These are phyloP conservation scores for Graphilbum sp. DNA, from an alignment of 2,329 filamentous ascomycete species.

Conservation along the genomic window DNA sequence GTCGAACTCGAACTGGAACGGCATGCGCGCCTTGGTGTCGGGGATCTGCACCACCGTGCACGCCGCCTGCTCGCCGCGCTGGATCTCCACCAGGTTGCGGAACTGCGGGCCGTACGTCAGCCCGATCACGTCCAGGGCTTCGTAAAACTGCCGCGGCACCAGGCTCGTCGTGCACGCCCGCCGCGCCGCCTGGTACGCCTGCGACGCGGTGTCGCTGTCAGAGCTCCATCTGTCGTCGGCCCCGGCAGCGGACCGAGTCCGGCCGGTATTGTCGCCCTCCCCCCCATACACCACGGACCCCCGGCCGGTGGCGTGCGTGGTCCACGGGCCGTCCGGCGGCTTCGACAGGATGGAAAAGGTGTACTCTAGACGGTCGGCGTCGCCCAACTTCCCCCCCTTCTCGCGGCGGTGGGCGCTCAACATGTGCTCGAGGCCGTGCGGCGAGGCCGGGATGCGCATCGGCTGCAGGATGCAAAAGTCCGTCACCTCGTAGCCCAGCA, in stretches of 20 bases:
- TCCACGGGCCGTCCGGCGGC: slow-evolving; percentile 20
- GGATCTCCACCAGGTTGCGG: slow-evolving; percentile 25
- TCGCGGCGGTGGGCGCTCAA: slow-evolving; percentile 24
- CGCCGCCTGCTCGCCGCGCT: slow-evolving; percentile 10
- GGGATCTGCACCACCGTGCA: slow-evolving; percentile 24
- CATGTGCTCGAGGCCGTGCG: slow-evolving; percentile 29
- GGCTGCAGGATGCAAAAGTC: slow-evolving; percentile 9
- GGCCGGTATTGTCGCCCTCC: no score
- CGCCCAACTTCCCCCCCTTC: no score
- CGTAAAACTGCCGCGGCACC: slow-evolving; percentile 30
- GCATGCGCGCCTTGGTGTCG: slow-evolving; percentile 36
- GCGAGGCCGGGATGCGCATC: slow-evolving; percentile 9
- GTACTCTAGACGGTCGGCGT: no score
- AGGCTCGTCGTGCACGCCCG: slow-evolving; percentile 17
- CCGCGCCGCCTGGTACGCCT: slow-evolving; percentile 12
- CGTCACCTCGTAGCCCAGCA: slow-evolving; percentile 7
- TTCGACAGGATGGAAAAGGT: slow-evolving; percentile 27
- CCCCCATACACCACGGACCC: slow-evolving; percentile 10
- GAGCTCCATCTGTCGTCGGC: no score
- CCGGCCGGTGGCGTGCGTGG: slow-evolving; percentile 19
- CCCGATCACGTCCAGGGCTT: slow-evolving; percentile 30
- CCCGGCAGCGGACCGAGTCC: no score
- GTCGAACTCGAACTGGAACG: slow-evolving; percentile 32
- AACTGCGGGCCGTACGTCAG: slow-evolving; percentile 35
- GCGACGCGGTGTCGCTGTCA: not conserved